A percentile compares a stretch with the other conserved stretches of the same genome.
phyloP scores from a whole-genome alignment of 352 stramenopile genomes.

The Globisporangium orthogonon region DNA sequence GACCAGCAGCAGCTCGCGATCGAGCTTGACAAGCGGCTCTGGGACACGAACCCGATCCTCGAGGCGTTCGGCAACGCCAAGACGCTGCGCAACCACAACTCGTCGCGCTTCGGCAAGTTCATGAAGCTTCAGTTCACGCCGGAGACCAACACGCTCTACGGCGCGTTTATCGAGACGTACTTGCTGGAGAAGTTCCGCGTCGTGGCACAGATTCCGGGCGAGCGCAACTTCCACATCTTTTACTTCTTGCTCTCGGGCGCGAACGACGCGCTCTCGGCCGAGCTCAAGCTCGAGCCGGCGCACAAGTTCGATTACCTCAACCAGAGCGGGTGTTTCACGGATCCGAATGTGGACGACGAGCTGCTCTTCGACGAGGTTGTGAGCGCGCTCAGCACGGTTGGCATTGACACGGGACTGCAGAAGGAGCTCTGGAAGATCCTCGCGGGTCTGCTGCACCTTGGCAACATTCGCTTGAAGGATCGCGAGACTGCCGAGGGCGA shows the following conservation, averaged over 20 bases:
- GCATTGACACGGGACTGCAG: constrained; percentile 60
- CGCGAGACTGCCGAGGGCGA: constrained; percentile 77
- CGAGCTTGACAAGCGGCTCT: constrained; percentile 82
- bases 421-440: constrained; percentile 76
- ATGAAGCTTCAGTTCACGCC: constrained; percentile 88
- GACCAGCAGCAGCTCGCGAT: constrained; percentile 56
- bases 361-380: constrained; percentile 81
- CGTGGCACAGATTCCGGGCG: constrained; percentile 75
- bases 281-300: constrained; percentile 52
- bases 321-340: constrained; percentile 77
- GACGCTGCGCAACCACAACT: constrained; percentile 87
- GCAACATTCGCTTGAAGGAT: constrained; percentile 74
- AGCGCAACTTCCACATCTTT: constrained; percentile 91
- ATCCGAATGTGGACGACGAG: constrained; percentile 86
- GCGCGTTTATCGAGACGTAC: constrained; percentile 86
- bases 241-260: constrained; percentile 85
- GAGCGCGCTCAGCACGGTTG: constrained; percentile 70
- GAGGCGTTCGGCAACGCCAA: constrained; percentile 88
- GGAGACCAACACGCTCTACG: constrained; percentile 58
- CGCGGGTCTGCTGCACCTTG: constrained; percentile 70
- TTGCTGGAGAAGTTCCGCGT: constrained; percentile 88
- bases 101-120: constrained; percentile 84
- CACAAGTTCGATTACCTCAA: constrained; percentile 80
- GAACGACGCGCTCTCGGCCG: constrained; percentile 40
- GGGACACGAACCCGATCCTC: constrained; percentile 87